Evolutionary conservation across 768 basidiomycete genomes (phyloP), one percentile per base, ranked within the genome.

Genomic region (Termitomyces eurrhizus): DNA sequence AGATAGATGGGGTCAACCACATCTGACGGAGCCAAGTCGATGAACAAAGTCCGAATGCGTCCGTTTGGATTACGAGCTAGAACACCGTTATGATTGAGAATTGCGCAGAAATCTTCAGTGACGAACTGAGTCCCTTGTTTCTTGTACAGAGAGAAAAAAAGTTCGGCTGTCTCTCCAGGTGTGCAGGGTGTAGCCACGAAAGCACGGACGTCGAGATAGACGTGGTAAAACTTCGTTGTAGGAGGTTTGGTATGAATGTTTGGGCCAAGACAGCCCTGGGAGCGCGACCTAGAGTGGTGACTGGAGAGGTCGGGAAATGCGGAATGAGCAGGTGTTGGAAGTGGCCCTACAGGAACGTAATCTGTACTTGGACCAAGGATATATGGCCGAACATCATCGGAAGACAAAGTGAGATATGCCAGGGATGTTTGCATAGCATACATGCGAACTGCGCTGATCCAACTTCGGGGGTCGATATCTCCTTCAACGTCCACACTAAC

Each of bases 71-170:
- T 88, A 11, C 90, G 85, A n/a, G 90, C 83, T 21, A 89, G 80
- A 24, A 89, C 89, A 6, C 96, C 96, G 58, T 96, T 92, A 74
- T 95, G 92, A 72, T 96, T 95, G 12, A 98, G 81, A 46, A 96
- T 77, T 11, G 86, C 87, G 68, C 90, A 95, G 66, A 89, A 96
- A 12, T 98, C 96, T 73, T 98, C 96, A 0, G 94, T 95, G 45
- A 98, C 83, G 71, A 95, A 98, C 53, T 91, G 88, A 5, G 82
- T 81, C 54, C 90, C 91, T 54, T 83, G 82, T 69, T 90, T 89
- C 73, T 89, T 91, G 80, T 91, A 98, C 7, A 98, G 80, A 12
- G 93, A 95, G 77, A 98, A 97, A 69, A 87, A 93, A 3, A 98
- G 84, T 69, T 98, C 96, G 14, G 89, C 92, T 0, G 90, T 92